Evolutionary conservation across 2,329 filamentous ascomycete species (phyloP), one percentile per base, ranked within the genome.

Genomic region (Trichophyton benhamiae): DNA sequence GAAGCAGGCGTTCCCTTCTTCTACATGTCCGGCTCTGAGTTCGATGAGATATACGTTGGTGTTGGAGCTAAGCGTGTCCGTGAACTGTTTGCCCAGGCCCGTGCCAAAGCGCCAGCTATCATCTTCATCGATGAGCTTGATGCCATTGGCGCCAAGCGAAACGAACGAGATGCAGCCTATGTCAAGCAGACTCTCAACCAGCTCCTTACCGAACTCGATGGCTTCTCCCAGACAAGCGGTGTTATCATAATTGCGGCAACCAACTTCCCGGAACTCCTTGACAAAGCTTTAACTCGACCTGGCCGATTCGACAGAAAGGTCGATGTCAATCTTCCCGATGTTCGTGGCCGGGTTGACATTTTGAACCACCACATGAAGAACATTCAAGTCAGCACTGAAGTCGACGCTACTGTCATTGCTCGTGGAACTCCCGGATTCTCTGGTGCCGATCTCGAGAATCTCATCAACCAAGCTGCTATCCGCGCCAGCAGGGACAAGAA

Each of bases 11-110:
- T 99, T 17, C 94, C 94, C 1, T 99, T 99, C 81, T 99, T 97
- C 81, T 99, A 96, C 82, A 97, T 99, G 92, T 99, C 94, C 70
- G 94, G 94, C 58, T 95, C 90, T 62, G 94, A 99, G 74, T 99
- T 99, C 71, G 94, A 99, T 70, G 94, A 99, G 75, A 87, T 99
- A 59, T 99, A 96, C 70, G 95, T 99, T 41, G 94, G 94, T 71
- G 94, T 99, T 60, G 91, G 91, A 71, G 91, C 91, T 53, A 96
- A 99, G 80, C 88, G 94, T 70, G 92, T 99, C 57, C 89, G 94
- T 63, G 94, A 96, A 65, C 82, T 96, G n/a, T 95, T 96, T 73
- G 77, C 80, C 53, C 85, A 88, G 61, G 92, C 92, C 66, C 89
- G 91, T 67, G 75, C 80, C 65, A 96, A 97, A 77, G 86, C 91